Conservation (phyloP, 768 basidiomycete species). For the Russula vinacea region DNA sequence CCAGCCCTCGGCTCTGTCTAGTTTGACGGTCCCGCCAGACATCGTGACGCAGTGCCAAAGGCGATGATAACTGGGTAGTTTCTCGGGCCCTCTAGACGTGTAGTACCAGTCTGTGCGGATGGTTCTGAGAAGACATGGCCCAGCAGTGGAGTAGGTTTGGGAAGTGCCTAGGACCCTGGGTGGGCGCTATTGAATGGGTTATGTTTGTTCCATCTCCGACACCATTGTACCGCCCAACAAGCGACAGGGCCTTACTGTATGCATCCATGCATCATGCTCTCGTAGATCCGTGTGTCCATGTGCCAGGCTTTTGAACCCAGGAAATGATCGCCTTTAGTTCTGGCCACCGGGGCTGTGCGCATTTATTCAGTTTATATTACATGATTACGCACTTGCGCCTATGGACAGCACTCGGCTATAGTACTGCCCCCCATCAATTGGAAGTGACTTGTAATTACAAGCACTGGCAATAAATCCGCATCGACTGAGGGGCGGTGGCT, state of each 20-base stretch:
- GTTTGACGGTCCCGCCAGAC: constrained; percentile 17
- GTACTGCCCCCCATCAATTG: neutral
- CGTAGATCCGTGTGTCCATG: neutral
- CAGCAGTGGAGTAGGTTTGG: no score
- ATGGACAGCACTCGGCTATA: neutral
- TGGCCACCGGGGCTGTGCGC: neutral
- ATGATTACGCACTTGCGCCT: neutral
- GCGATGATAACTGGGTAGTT: neutral
- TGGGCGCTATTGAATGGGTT: neutral
- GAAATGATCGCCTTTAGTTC: neutral
- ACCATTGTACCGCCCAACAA: neutral
- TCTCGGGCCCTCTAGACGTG: neutral
- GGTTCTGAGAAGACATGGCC: neutral
- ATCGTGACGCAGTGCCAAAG: constrained; percentile 16
- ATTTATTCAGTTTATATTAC: neutral
- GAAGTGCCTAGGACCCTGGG: no score
- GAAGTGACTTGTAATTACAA: neutral
- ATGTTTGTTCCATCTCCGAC: neutral
- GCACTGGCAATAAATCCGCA: neutral
- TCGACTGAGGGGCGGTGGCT: no score
- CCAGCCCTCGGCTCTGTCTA: constrained; percentile 10
- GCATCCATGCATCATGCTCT: neutral
- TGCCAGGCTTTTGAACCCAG: neutral
- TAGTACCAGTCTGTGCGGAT: no score
- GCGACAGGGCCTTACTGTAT: neutral